phyloP scores from a whole-genome alignment of 805 yeast species.

The Saturnispora bothae region DNA sequence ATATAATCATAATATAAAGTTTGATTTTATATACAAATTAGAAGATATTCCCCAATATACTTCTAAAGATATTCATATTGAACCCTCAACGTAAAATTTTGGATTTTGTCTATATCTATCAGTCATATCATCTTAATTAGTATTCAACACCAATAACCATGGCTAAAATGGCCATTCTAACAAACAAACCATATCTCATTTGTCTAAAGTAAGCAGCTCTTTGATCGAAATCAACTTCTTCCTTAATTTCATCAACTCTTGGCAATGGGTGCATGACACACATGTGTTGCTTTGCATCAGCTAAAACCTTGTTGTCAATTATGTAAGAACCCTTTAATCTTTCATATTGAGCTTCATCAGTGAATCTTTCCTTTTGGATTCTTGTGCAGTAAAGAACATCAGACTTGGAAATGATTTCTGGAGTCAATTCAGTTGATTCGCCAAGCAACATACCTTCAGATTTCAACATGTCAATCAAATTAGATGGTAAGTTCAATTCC shows the following conservation, averaged over 20 bases:
- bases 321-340: constrained; percentile 84
- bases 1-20: too few species aligned
- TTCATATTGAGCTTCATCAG: constrained; percentile 63
- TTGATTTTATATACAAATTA: too few species aligned
- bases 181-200: constrained; percentile 96
- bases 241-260: constrained; percentile 90
- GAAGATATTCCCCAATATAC: constrained; percentile 15
- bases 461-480: constrained; percentile 54
- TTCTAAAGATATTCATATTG: neutral
- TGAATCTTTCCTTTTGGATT: constrained; percentile 94
- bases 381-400: constrained; percentile 97
- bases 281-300: constrained; percentile 96
- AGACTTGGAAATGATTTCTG: constrained; percentile 76
- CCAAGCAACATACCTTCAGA: constrained; percentile 57
- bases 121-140: constrained; percentile 26
- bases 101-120: neutral
- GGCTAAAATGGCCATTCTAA: constrained; percentile 97
- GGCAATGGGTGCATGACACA: constrained; percentile 99
- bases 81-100: constrained; percentile 1
- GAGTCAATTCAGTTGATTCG: constrained; percentile 71
- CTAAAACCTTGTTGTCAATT: constrained; percentile 83
- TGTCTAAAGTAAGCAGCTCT: constrained; percentile 99
- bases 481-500: constrained; percentile 75
- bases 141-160: constrained; percentile 96
- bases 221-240: constrained; percentile 98